These are phyloP conservation scores for Scutellospora calospora DNA, from an alignment of 371 early-diverging fungal genomes.

Conservation along the genomic window DNA sequence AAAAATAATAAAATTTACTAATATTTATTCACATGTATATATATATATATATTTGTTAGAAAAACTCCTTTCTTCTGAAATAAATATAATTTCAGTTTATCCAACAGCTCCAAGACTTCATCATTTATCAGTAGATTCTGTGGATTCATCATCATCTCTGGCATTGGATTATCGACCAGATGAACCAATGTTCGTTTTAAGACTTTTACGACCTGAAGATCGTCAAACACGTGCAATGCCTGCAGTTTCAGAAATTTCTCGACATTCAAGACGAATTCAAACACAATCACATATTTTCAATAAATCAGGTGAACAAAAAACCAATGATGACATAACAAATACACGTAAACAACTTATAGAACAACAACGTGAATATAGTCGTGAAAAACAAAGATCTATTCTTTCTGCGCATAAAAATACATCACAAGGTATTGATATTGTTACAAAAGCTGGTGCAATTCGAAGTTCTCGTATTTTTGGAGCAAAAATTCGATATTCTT, in stretches of 20 bases:
- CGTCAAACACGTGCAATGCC: conserved; percentile 29
- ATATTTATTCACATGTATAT: neutral
- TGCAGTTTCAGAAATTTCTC: neutral
- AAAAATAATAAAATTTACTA: neutral
- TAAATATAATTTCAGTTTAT: neutral
- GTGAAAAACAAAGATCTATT: conserved; percentile 25
- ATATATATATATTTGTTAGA: neutral
- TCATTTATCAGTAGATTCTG: conserved; percentile 35
- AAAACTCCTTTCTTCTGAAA: neutral
- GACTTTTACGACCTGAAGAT: conserved; percentile 37
- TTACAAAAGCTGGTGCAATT: conserved; percentile 51
- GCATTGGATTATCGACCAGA: conserved; percentile 38
- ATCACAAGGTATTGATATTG: conserved; percentile 52
- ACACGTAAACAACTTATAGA: conserved; percentile 37
- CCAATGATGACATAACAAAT: neutral
- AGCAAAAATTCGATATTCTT: conserved; percentile 54
- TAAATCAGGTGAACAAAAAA: neutral
- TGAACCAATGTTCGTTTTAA: conserved; percentile 43
- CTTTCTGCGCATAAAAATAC: conserved; percentile 47
- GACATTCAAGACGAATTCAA: neutral
- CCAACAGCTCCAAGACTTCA: conserved; percentile 24
- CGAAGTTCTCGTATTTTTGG: conserved; percentile 53
- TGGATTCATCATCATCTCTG: conserved; percentile 22
- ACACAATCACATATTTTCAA: neutral
- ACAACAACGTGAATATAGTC: conserved; percentile 38